Evolutionary conservation across 805 yeast genomes (phyloP), one percentile per base, ranked within the genome.

Genomic region (Ogataea saltuana): DNA sequence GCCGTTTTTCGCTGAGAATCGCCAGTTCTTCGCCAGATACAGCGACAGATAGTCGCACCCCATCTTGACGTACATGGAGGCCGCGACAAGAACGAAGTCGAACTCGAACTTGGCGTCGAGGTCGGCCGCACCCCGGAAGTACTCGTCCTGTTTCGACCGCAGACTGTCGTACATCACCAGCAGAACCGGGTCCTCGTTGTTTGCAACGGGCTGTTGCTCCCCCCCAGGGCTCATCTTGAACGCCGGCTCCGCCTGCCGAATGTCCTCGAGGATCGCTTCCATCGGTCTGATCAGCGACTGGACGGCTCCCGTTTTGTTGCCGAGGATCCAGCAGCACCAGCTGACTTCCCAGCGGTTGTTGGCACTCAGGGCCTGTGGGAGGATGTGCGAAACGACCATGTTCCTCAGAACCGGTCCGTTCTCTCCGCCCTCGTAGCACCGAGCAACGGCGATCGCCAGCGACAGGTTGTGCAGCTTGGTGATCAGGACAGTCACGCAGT

Each of bases 11-110:
- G 13, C 30, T 21, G 39, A 39, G 56, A 88, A 89, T 22, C 66
- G 65, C 97, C 97, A 90, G 46, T 76, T 78, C 36, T 69, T 70
- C 1, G 84, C 68, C 34, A 89, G 60, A 39, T 79, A 73, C 18
- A 86, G 58, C 0, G 89, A 81, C 31, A 91, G 61, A 46, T 81
- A 77, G 55, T 90, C 95, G 65, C 98, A 90, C 0, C 98, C 98
- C 96, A 90, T 88, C 44, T 95, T 71, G 12, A 79, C 72, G 56
- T 88, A 86, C 48, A 88, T 83, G 27, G 74, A 68, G 6, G 85
- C 73, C 6, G 83, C 83, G 49, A 81, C 77, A 10, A 77, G 55
- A 12, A 89, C 74, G 55, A 83, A 81, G 4, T 72, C 68, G 43
- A 76, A 78, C 55, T 91, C 97, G 31, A 63, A 64, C 3, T 48